Evolutionary conservation across 1,284 basidiomycete species (phyloP).

Genomic region (Vanrija humicola): DNA sequence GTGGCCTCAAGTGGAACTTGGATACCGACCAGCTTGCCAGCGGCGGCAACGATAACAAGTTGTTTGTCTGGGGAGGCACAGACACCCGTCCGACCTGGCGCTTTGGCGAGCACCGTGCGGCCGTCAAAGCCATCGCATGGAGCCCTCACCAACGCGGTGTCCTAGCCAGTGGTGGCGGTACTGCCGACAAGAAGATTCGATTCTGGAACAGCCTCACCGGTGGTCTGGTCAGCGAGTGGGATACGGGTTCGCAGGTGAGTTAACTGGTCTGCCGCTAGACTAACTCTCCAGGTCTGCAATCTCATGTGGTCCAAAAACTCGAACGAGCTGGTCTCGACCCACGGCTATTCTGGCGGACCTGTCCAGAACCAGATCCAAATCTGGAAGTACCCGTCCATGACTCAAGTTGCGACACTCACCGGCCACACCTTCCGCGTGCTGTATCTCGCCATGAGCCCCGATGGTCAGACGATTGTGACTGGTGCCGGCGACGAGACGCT

Average conservation of each 20-base stretch:
- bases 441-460: constrained; percentile 94
- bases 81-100: constrained; percentile 74
- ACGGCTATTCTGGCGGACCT: constrained; percentile 89
- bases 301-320: constrained; percentile 93
- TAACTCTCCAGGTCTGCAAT: constrained; percentile 77
- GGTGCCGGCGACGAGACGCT: constrained; percentile 97
- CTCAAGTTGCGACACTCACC: constrained; percentile 88
- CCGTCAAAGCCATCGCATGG: constrained; percentile 97
- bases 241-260: constrained; percentile 86
- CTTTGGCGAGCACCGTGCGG: constrained; percentile 93
- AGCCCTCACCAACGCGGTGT: constrained; percentile 90
- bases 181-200: constrained; percentile 92
- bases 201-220: constrained; percentile 96
- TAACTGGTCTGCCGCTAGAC: constrained; percentile 2
- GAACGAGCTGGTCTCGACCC: constrained; percentile 95
- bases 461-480: constrained; percentile 95
- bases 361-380: constrained; percentile 98
- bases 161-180: constrained; percentile 94
- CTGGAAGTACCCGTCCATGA: constrained; percentile 91
- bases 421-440: constrained; percentile 93
- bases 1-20: constrained; percentile 88
- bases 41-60: constrained; percentile 97
- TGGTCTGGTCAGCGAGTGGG: constrained; percentile 74
- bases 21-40: constrained; percentile 74
- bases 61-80: constrained; percentile 85